phyloP scores from a whole-genome alignment of 73 alveolate genomes.

The Paramecium pentaurelia region DNA sequence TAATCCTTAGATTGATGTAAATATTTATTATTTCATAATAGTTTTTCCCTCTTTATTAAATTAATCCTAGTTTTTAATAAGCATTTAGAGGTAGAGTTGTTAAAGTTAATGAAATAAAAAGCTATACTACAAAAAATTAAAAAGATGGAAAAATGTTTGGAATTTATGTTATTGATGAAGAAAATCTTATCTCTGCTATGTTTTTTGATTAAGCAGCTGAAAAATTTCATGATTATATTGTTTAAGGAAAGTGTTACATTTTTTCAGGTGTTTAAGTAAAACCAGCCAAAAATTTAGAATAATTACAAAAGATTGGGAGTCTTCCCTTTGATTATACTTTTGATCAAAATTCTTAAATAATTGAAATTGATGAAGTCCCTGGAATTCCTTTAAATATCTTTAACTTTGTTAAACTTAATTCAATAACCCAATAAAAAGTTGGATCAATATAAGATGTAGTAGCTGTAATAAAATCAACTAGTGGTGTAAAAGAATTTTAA shows the following conservation, averaged over 20 bases:
- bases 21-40: background rate
- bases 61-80: background rate
- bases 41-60: background rate
- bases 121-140: background rate
- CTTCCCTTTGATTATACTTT: background rate
- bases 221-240: background rate
- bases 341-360: background rate
- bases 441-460: background rate
- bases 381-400: background rate
- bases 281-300: background rate
- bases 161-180: background rate
- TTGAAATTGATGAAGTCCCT: background rate
- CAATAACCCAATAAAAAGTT: background rate
- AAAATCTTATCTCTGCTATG: background rate
- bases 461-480: background rate
- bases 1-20: background rate
- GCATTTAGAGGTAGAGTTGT: constrained; percentile 15
- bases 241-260: background rate
- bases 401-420: background rate
- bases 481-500: background rate
- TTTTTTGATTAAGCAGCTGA: constrained; percentile 13
- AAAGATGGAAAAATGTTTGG: constrained; percentile 1
- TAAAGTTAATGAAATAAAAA: background rate
- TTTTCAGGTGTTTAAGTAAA: background rate
- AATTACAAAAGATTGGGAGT: background rate